These are phyloP conservation scores for Aspergillus brunneoviolaceus DNA, from an alignment of 2,329 filamentous ascomycete species.

Conservation along the genomic window DNA sequence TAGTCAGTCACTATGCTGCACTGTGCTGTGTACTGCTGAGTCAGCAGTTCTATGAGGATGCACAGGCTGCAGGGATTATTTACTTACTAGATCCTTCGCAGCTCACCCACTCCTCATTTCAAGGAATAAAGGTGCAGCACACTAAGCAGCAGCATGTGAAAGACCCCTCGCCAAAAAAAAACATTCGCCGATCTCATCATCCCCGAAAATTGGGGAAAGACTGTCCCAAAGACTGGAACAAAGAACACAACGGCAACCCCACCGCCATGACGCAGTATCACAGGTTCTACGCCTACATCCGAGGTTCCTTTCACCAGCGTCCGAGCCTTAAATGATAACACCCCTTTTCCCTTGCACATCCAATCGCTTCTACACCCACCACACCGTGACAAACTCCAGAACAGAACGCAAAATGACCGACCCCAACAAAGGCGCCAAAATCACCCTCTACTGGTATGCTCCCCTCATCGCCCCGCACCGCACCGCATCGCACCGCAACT, in stretches of 20 bases:
- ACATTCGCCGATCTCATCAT: no score
- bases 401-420: conserved; percentile 17
- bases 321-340: not conserved
- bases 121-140: no score
- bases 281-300: not conserved
- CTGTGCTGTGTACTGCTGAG: conserved; percentile 1
- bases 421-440: conserved; percentile 45
- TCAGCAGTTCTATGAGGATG: not conserved
- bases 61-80: no score
- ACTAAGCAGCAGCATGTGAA: no score
- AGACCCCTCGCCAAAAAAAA: no score
- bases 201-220: no score
- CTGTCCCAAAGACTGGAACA: not conserved
- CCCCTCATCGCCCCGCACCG: no score
- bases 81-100: no score
- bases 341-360: no score
- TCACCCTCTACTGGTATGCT: conserved; percentile 64
- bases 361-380: not conserved
- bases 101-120: no score
- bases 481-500: not conserved
- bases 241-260: not conserved
- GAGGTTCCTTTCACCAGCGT: not conserved
- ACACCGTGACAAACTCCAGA: not conserved
- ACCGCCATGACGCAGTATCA: not conserved
- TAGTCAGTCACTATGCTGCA: no score